Evolutionary conservation across 164 flowering plant species (phyloP).

Genomic region (Liquidambar formosana): DNA sequence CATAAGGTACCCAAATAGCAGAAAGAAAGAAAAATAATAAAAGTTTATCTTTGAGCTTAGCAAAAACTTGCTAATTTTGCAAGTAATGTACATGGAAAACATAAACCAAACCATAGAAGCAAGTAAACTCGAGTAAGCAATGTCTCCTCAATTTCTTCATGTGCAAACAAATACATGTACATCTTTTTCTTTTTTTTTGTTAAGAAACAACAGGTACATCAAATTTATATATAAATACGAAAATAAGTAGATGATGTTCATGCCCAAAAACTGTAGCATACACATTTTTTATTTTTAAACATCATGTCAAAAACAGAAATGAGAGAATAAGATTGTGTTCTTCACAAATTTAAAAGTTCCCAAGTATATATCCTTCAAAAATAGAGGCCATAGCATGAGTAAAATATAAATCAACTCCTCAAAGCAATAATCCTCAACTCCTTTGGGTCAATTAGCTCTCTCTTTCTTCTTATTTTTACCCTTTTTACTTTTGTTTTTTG

Average conservation of each 20-base stretch:
- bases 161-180: neutral
- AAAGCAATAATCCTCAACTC: too few relatives aligned
- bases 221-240: neutral
- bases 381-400: too few relatives aligned
- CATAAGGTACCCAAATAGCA: constrained; percentile 1
- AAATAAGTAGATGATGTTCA: neutral
- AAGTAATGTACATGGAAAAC: neutral
- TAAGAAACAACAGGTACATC: too few relatives aligned
- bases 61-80: neutral
- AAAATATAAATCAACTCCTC: too few relatives aligned
- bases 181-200: too few relatives aligned
- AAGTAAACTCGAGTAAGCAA: neutral
- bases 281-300: neutral
- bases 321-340: neutral
- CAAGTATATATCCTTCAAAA: too few relatives aligned
- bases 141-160: neutral
- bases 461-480: too few relatives aligned
- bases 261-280: neutral
- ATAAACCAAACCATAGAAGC: neutral
- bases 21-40: neutral
- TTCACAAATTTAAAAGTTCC: neutral
- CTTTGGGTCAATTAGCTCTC: too few relatives aligned
- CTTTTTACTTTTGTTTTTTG: too few relatives aligned
- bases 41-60: neutral
- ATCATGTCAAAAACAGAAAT: neutral